Evolutionary conservation across 768 basidiomycete genomes (phyloP), one percentile per base, ranked within the genome.

Genomic region (Amanita rimosa): DNA sequence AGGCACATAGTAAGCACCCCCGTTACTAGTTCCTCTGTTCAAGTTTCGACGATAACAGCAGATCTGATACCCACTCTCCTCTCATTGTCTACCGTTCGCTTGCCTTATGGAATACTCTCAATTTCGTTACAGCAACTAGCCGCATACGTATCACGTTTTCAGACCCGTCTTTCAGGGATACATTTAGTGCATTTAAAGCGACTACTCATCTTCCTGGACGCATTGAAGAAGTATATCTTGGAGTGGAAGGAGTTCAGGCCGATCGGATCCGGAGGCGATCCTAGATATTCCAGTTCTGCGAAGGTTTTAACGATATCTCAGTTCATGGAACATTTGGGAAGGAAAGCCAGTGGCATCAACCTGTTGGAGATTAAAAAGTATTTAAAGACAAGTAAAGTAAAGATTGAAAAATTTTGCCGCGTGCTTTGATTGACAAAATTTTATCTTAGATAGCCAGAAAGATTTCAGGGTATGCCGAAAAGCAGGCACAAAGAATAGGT

Each of bases 61-160:
- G 91, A 96, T 62, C 65, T 96, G 43, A 91, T 94, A 57, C 82
- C 92, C 16, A 91, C 93, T 0, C 68, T 99, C 2, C 76, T 99
- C 7, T 86, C 90, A 1, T 71, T 96, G 26, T 89, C 95, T 48
- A 87, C 87, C 1, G 71, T 79, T 22, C 67, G 74, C 4, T 68
- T 97, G 3, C 70, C 83, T 4, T 71, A 73, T 10, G 52, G 63
- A 1, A 78, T 71, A 7, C 69, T 98, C 13, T 58, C 66, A 1
- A 70, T 69, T 2, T 87, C 91, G 0, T 66, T 86, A 3, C 69
- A 72, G 19, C 94, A 97, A 66, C 79, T 96, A 10, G 72, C 74
- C 21, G 70, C 71, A 24, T 98, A 98, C 64, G 70, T 91, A 8
- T 63, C 75, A 3, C 81, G 80, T 45, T 97, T 96, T 62, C 78